Evolutionary conservation across 1,284 basidiomycete genomes (phyloP).

Genomic region (Ceratobasidium sp.): DNA sequence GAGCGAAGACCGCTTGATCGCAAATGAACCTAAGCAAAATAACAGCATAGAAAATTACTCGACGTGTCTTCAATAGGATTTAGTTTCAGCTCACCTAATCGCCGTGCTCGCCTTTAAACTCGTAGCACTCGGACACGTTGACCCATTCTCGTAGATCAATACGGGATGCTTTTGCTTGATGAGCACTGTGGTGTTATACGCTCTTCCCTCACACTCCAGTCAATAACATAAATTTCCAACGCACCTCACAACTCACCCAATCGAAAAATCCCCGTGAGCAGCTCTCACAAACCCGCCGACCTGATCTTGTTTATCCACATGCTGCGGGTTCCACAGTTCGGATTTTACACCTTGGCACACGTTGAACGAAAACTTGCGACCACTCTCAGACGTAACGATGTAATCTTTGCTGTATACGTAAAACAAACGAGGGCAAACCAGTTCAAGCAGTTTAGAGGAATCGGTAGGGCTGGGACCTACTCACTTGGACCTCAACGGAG

Average conservation of each 20-base stretch:
- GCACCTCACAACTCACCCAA: slow-evolving; percentile 57
- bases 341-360: slow-evolving; percentile 66
- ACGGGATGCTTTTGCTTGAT: slow-evolving; percentile 61
- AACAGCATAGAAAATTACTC: slow-evolving; percentile 58
- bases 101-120: slow-evolving; percentile 66
- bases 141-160: slow-evolving; percentile 67
- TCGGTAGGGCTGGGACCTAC: neutral
- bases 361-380: slow-evolving; percentile 65
- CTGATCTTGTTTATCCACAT: slow-evolving; percentile 61
- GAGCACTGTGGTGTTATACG: slow-evolving; percentile 68
- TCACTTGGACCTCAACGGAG: slow-evolving; percentile 38
- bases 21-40: slow-evolving; percentile 69
- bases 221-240: neutral
- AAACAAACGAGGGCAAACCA: slow-evolving; percentile 26
- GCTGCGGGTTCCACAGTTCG: slow-evolving; percentile 67
- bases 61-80: neutral
- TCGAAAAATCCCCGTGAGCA: slow-evolving; percentile 72
- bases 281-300: slow-evolving; percentile 71
- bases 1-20: slow-evolving; percentile 62
- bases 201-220: slow-evolving; percentile 54
- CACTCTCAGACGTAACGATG: slow-evolving; percentile 59
- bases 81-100: slow-evolving; percentile 65
- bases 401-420: slow-evolving; percentile 67
- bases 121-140: slow-evolving; percentile 63
- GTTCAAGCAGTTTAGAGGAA: slow-evolving; percentile 10